A percentile compares a stretch with the other conserved stretches of the same genome.
Evolutionary conservation across 192 early-diverging fungal species (phyloP).

Genomic region (Umbelopsis ramanniana): DNA sequence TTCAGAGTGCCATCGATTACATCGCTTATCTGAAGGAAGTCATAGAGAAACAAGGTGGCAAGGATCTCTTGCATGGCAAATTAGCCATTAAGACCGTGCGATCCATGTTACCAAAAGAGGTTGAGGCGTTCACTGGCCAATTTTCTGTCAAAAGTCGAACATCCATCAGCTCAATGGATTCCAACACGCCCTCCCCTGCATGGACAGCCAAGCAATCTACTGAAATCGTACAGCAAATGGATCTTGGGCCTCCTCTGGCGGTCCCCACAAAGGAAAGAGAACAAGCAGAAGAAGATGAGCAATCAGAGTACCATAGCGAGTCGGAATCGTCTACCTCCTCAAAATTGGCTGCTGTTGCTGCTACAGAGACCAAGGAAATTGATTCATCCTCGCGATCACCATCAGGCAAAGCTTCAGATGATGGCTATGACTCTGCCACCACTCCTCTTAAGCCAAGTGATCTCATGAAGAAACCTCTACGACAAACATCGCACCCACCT

Average conservation of each 20-base stretch:
- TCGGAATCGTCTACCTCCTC: conserved; percentile 3
- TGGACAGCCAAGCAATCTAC: not conserved
- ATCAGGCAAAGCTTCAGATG: not conserved
- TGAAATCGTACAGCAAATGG: conserved; percentile 10
- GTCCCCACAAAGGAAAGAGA: not conserved
- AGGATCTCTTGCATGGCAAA: conserved; percentile 21
- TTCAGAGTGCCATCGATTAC: conserved; percentile 76
- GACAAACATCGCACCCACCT: not conserved
- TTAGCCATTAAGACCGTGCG: conserved; percentile 25
- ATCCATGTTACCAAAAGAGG: conserved; percentile 38
- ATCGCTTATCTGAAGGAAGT: conserved; percentile 59
- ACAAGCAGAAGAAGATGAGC: not conserved
- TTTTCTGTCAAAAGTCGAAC: conserved; percentile 20
- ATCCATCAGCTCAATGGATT: conserved; percentile 1
- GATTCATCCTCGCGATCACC: not conserved
- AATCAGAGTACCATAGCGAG: not conserved
- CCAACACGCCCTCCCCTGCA: not conserved
- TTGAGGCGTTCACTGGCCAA: conserved; percentile 32
- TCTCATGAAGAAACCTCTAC: conserved; percentile 6
- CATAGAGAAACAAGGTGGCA: conserved; percentile 29
- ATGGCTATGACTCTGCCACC: conserved; percentile 12
- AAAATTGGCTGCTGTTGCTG: not conserved
- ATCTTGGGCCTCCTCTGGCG: not conserved
- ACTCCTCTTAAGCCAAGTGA: conserved; percentile 10
- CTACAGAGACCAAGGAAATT: not conserved